Conservation (phyloP, 1,284 basidiomycete genomes). For the Cryptococcus sp. region DNA sequence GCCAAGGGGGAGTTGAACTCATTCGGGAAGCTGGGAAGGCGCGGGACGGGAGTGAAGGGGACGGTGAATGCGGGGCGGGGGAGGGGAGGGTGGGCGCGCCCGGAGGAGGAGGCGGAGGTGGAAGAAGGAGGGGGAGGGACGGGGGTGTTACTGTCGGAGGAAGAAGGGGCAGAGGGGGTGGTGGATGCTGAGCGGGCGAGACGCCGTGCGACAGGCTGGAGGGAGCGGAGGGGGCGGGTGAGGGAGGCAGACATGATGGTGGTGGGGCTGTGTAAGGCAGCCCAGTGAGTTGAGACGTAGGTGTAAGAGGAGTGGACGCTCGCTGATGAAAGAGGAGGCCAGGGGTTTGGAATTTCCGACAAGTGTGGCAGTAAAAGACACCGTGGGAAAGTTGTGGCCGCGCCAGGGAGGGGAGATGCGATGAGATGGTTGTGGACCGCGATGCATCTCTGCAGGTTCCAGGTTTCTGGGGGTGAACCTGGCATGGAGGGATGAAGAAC, state of each 20-base stretch:
- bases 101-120: neutral
- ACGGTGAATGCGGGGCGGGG: slow-evolving; percentile 17
- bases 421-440: too few species aligned
- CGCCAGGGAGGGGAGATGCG: too few species aligned
- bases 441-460: too few species aligned
- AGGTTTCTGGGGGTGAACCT: too few species aligned
- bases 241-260: slow-evolving; percentile 1
- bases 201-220: neutral
- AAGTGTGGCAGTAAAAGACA: too few species aligned
- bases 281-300: neutral
- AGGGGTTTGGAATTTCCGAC: too few species aligned
- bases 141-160: neutral
- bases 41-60: slow-evolving; percentile 27
- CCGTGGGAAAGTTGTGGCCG: neutral
- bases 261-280: neutral
- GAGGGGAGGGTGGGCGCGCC: neutral
- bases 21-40: slow-evolving; percentile 21
- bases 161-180: neutral
- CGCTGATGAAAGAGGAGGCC: too few species aligned
- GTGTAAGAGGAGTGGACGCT: neutral
- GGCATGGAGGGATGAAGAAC: too few species aligned
- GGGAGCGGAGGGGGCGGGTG: slow-evolving; percentile 1
- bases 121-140: neutral
- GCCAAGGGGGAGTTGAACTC: slow-evolving; percentile 22
- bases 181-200: slow-evolving; percentile 12